These are phyloP conservation scores for Didymella segeticola DNA, from an alignment of 2,329 filamentous ascomycete species.

Conservation along the genomic window DNA sequence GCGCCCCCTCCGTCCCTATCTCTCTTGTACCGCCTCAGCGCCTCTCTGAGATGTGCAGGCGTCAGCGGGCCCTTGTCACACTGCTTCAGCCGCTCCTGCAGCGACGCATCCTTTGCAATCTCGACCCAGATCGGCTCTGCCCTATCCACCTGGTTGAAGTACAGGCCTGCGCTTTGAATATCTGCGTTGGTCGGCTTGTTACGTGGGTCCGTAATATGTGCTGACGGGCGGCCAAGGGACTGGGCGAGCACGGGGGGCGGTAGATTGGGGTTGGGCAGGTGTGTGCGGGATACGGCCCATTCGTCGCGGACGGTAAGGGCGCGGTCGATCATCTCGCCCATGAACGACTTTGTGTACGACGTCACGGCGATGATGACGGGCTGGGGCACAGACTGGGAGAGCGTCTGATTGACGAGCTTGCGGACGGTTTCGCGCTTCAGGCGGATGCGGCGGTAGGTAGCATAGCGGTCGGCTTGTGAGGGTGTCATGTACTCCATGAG, in stretches of 20 bases:
- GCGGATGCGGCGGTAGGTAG: conserved; percentile 73
- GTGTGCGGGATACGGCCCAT: conserved; percentile 63
- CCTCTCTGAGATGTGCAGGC: conserved; percentile 77
- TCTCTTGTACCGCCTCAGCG: conserved; percentile 71
- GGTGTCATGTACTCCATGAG: conserved; percentile 69
- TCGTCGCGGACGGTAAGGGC: conserved; percentile 75
- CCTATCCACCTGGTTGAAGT: conserved; percentile 31
- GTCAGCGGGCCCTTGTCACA: conserved; percentile 64
- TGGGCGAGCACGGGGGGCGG: conserved; percentile 34
- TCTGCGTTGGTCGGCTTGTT: conserved; percentile 40
- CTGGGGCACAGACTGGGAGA: conserved; percentile 77
- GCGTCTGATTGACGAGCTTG: conserved; percentile 79
- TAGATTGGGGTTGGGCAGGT: conserved; percentile 41
- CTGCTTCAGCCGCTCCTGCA: conserved; percentile 40
- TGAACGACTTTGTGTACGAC: conserved; percentile 77
- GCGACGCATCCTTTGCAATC: conserved; percentile 29
- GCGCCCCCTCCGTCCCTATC: conserved; percentile 67
- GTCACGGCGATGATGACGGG: conserved; percentile 79
- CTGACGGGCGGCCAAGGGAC: conserved; percentile 38
- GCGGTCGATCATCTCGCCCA: conserved; percentile 76
- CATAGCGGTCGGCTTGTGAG: conserved; percentile 74
- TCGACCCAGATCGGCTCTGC: conserved; percentile 37
- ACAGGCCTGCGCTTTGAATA: conserved; percentile 35
- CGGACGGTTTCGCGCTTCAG: conserved; percentile 73
- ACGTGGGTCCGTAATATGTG: conserved; percentile 35